Conservation (phyloP, 1,284 basidiomycete species). For the Cryptococcus neoformans region DNA sequence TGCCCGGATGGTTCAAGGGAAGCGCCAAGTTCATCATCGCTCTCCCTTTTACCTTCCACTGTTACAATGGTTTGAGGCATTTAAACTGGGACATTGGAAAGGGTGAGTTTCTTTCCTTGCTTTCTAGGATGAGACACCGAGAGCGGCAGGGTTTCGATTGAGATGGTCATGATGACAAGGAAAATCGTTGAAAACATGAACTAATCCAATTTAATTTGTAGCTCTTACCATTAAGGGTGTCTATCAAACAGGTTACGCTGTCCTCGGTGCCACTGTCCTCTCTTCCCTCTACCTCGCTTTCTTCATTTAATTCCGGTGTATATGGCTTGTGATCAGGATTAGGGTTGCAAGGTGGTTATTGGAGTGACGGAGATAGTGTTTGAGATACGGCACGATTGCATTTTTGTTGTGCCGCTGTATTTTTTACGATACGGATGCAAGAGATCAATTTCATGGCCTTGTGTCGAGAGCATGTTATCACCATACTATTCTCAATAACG, state of each 20-base stretch:
- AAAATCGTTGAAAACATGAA: neutral
- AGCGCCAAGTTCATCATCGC: slow-evolving; percentile 72
- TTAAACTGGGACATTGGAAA: slow-evolving; percentile 86
- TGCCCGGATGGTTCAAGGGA: slow-evolving; percentile 72
- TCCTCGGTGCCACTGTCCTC: slow-evolving; percentile 74
- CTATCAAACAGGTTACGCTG: slow-evolving; percentile 75
- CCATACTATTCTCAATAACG: too few relatives aligned
- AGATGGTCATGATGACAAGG: neutral
- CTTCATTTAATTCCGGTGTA: slow-evolving; percentile 36
- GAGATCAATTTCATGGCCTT: neutral
- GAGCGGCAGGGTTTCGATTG: neutral
- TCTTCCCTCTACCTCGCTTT: slow-evolving; percentile 66
- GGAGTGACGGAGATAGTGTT: neutral
- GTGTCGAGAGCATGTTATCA: too few relatives aligned
- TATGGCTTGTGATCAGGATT: neutral
- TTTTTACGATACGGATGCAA: neutral
- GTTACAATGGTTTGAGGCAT: slow-evolving; percentile 87
- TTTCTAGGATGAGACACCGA: neutral
- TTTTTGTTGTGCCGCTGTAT: slow-evolving; percentile 1
- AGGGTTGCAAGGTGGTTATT: neutral
- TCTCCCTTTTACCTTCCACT: slow-evolving; percentile 84
- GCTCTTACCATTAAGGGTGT: slow-evolving; percentile 76
- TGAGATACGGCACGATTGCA: neutral
- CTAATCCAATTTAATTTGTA: slow-evolving; percentile 40
- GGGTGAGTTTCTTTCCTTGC: slow-evolving; percentile 59